Evolutionary conservation across 1,284 basidiomycete genomes (phyloP).

Genomic region (Naganishia sp.): DNA sequence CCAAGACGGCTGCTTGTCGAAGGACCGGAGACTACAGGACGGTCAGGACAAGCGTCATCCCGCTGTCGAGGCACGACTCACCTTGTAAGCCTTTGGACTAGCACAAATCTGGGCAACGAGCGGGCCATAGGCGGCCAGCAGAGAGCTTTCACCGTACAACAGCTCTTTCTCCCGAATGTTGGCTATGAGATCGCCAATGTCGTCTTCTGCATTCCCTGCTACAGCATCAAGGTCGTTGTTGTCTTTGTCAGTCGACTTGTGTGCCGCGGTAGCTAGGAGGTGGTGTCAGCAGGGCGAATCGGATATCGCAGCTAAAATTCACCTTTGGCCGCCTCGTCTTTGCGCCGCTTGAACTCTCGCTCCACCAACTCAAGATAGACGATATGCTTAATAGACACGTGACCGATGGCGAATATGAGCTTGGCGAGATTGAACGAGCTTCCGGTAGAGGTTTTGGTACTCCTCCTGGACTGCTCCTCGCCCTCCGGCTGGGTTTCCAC

Average conservation of each 20-base stretch:
- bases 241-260: conserved; percentile 61
- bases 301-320: conserved; percentile 4
- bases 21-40: conserved; percentile 72
- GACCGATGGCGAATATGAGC: conserved; percentile 89
- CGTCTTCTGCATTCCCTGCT: conserved; percentile 95
- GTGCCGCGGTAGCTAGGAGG: conserved; percentile 50
- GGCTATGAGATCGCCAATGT: conserved; percentile 89
- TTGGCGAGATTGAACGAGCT: conserved; percentile 66
- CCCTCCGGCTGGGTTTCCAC: conserved; percentile 27
- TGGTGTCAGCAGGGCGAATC: conserved; percentile 41
- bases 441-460: background rate
- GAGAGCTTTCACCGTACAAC: conserved; percentile 77
- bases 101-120: conserved; percentile 87
- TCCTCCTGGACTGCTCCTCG: conserved; percentile 2
- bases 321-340: conserved; percentile 82
- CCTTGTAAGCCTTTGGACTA: conserved; percentile 79
- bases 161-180: conserved; percentile 83
- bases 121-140: conserved; percentile 83
- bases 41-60: background rate
- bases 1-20: conserved; percentile 80
- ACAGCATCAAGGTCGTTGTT: conserved; percentile 93
- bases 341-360: conserved; percentile 92
- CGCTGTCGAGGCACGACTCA: conserved; percentile 45
- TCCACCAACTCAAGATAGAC: conserved; percentile 97
- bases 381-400: conserved; percentile 96